phyloP scores from a whole-genome alignment of 2,329 filamentous ascomycete species.

The Colletotrichum zoysiae region DNA sequence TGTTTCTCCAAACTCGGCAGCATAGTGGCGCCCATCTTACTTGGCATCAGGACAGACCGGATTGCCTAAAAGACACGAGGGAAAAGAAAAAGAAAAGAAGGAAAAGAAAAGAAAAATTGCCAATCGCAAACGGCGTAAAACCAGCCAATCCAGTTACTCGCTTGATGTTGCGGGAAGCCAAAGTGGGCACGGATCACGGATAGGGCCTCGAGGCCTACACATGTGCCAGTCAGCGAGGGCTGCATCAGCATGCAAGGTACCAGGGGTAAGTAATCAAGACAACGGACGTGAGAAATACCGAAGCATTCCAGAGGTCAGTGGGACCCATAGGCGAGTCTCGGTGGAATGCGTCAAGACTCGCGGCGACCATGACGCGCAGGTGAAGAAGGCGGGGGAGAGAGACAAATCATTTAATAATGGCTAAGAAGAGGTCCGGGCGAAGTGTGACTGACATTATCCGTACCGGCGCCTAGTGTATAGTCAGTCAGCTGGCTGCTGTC shows the following conservation, averaged over 20 bases:
- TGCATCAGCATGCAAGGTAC: constrained; percentile 37
- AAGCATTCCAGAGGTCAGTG: too few species aligned
- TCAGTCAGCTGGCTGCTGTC: background rate
- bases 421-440: background rate
- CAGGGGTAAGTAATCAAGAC: constrained; percentile 31
- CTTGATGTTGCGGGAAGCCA: constrained; percentile 6
- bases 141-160: background rate
- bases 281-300: background rate
- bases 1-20: constrained; percentile 12
- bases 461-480: background rate
- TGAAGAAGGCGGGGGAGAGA: background rate
- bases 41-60: background rate
- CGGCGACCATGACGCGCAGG: constrained; percentile 2
- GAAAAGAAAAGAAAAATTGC: too few species aligned
- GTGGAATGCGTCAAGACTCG: constrained; percentile 12
- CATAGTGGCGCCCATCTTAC: constrained; percentile 1
- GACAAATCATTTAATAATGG: background rate
- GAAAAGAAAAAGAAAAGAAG: background rate
- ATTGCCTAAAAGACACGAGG: background rate
- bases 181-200: constrained; percentile 3
- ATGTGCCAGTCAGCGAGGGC: constrained; percentile 26
- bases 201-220: constrained; percentile 3
- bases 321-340: too few species aligned
- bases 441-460: background rate
- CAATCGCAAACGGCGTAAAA: constrained; percentile 18